Evolutionary conservation across 768 basidiomycete genomes (phyloP).

Genomic region (Kwoniella dejecticola): DNA sequence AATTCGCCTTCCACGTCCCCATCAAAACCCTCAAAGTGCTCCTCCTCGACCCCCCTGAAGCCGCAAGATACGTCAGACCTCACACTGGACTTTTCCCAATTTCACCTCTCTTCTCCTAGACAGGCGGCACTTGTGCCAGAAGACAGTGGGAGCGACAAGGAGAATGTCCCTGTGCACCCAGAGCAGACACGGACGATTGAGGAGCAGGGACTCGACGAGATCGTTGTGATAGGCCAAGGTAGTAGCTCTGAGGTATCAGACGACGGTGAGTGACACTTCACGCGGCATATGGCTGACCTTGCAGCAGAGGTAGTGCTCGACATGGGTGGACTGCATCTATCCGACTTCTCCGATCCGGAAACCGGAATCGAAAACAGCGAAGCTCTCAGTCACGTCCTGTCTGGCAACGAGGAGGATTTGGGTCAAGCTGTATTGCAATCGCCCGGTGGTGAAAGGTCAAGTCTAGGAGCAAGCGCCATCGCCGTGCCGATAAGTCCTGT

Average conservation of each 20-base stretch:
- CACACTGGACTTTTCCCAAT: conserved; percentile 31
- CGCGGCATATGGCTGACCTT: not conserved
- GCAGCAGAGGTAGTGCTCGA: conserved; percentile 27
- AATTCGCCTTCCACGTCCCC: not conserved
- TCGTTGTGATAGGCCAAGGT: conserved; percentile 4
- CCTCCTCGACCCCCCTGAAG: conserved; percentile 2
- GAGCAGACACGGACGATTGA: not conserved
- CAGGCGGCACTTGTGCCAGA: not conserved
- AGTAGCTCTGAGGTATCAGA: conserved; percentile 6
- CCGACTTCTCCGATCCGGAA: conserved; percentile 47
- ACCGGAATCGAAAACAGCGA: conserved; percentile 9
- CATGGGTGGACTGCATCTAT: conserved; percentile 40
- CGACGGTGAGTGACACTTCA: conserved; percentile 8
- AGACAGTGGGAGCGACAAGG: conserved; percentile 41
- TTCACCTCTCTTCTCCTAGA: conserved; percentile 23
- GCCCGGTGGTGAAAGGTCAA: too few species aligned
- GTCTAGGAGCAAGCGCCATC: too few species aligned
- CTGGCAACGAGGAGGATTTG: not conserved
- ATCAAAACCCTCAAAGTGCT: not conserved
- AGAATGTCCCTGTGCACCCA: conserved; percentile 22
- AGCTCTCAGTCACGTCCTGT: not conserved
- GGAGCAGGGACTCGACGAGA: not conserved
- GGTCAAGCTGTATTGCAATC: too few species aligned
- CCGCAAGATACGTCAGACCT: conserved; percentile 22
- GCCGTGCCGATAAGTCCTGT: too few species aligned